Evolutionary conservation across 2,329 filamentous ascomycete genomes (phyloP).

Genomic region (Colletotrichum caudatum): DNA sequence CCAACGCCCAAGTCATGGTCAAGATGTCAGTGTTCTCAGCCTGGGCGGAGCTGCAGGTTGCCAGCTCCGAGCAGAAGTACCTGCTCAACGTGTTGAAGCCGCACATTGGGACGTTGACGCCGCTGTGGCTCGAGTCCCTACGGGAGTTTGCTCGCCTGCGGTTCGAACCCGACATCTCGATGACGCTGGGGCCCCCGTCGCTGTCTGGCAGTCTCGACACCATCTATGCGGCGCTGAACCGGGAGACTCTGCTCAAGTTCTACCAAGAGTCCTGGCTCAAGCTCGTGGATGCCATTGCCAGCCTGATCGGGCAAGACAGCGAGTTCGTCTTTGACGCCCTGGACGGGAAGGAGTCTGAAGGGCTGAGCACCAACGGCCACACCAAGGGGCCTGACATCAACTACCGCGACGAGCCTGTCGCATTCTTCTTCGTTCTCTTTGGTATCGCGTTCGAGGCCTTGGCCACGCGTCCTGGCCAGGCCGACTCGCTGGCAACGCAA

Average conservation of each 20-base stretch:
- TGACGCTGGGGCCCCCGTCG: constrained; percentile 84
- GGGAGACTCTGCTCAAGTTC: constrained; percentile 92
- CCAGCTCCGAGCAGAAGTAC: constrained; percentile 91
- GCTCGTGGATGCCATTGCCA: constrained; percentile 96
- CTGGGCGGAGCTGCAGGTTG: constrained; percentile 97
- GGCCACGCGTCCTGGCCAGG: constrained; percentile 78
- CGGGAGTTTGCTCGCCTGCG: constrained; percentile 92
- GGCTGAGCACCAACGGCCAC: constrained; percentile 60
- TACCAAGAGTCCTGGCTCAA: constrained; percentile 98
- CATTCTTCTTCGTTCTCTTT: constrained; percentile 98
- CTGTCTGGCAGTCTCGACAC: constrained; percentile 89
- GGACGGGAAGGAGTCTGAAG: constrained; percentile 80
- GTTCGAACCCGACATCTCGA: constrained; percentile 97
- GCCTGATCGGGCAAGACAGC: constrained; percentile 96
- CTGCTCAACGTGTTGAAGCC: constrained; percentile 89
- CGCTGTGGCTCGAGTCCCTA: constrained; percentile 92
- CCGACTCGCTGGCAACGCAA: constrained; percentile 75
- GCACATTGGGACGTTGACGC: constrained; percentile 89
- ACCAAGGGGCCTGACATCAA: constrained; percentile 85
- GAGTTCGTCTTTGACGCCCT: constrained; percentile 97
- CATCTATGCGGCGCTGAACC: constrained; percentile 93
- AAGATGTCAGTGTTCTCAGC: constrained; percentile 97
- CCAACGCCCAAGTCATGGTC: constrained; percentile 98
- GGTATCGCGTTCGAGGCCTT: constrained; percentile 96
- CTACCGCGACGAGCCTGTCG: constrained; percentile 96